Conservation (phyloP, 352 stramenopile species). For the Pythium plurisporium region DNA sequence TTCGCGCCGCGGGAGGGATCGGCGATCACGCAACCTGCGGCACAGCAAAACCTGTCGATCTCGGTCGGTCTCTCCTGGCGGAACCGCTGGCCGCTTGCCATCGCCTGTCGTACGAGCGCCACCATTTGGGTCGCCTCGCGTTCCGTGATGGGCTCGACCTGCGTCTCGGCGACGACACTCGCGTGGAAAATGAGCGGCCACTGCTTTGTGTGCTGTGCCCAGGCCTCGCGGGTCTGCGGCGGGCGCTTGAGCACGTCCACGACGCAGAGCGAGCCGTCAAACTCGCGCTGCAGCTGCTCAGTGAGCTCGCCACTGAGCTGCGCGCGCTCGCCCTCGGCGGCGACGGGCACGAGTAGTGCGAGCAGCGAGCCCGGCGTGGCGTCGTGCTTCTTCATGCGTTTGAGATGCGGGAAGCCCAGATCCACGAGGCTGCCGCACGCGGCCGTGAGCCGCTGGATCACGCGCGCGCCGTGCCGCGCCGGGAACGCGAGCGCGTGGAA, state of each 20-base stretch:
- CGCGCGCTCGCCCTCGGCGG: background rate
- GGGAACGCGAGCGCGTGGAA: slow-evolving; percentile 76
- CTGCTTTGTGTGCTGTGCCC: slow-evolving; percentile 46
- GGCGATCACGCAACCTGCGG: slow-evolving; percentile 49
- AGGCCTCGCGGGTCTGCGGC: slow-evolving; percentile 55
- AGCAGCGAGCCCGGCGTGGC: slow-evolving; percentile 32
- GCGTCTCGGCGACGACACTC: slow-evolving; percentile 43
- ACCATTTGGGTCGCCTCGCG: slow-evolving; percentile 32
- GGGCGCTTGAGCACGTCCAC: slow-evolving; percentile 50
- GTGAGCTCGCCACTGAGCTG: slow-evolving; percentile 3
- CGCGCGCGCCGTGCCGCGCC: slow-evolving; percentile 46
- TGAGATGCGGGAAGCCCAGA: slow-evolving; percentile 72
- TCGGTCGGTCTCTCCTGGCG: background rate
- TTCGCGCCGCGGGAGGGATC: slow-evolving; percentile 28
- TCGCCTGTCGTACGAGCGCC: slow-evolving; percentile 24
- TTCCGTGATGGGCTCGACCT: slow-evolving; percentile 35
- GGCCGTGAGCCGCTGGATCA: slow-evolving; percentile 56
- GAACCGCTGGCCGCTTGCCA: slow-evolving; percentile 21
- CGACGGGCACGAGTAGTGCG: slow-evolving; percentile 45
- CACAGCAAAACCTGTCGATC: slow-evolving; percentile 33
- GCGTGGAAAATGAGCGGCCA: slow-evolving; percentile 83
- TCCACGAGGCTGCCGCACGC: slow-evolving; percentile 51
- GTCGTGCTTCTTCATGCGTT: slow-evolving; percentile 78
- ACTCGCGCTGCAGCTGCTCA: slow-evolving; percentile 27
- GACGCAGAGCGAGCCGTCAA: slow-evolving; percentile 41